Percentiles rank a stretch among this genome's conserved stretches.
phyloP scores from a whole-genome alignment of 768 basidiomycete species.

The Termitomyces sp. region DNA sequence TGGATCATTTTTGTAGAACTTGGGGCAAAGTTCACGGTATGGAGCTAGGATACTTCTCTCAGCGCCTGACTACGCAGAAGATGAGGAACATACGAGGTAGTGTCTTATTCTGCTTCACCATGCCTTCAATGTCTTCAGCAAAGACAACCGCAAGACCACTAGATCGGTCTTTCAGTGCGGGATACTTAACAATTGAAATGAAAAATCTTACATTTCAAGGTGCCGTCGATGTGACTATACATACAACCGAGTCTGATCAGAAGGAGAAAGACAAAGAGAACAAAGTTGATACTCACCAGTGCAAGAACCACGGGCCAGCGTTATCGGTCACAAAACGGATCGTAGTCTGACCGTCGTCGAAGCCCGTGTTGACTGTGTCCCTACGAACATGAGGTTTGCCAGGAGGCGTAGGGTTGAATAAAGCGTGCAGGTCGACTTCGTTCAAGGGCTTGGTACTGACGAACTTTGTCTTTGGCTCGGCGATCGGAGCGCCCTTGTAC shows the following conservation, averaged over 20 bases:
- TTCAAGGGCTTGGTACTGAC: background rate
- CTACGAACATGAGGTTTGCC: background rate
- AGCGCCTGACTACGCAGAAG: background rate
- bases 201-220: background rate
- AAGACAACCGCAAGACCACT: slow-evolving; percentile 5
- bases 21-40: slow-evolving; percentile 1
- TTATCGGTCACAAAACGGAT: slow-evolving; percentile 1
- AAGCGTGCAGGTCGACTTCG: background rate
- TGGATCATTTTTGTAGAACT: background rate
- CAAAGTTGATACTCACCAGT: background rate
- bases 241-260: background rate
- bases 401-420: background rate
- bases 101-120: background rate
- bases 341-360: background rate
- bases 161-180: background rate
- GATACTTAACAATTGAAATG: background rate
- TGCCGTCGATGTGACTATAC: background rate
- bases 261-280: background rate
- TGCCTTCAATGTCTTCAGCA: slow-evolving; percentile 3
- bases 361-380: slow-evolving; percentile 2
- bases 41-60: background rate
- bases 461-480: background rate
- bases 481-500: background rate
- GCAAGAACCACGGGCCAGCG: background rate
- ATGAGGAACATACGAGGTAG: background rate